Conservation (phyloP, 1,284 basidiomycete genomes). For the Heliocybe sulcata region DNA sequence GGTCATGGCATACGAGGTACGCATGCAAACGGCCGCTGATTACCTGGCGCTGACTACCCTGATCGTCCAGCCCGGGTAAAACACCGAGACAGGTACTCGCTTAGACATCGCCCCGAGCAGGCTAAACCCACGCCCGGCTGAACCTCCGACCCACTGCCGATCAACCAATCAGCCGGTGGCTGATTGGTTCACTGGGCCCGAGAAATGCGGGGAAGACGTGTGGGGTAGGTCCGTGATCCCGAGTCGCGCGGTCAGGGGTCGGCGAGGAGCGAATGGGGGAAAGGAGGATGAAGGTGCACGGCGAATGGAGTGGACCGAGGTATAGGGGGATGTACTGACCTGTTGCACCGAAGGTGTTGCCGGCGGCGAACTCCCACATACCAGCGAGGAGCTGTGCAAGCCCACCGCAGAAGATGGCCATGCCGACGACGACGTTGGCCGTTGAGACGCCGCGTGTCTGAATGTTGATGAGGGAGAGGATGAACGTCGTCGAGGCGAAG, state of each 20-base stretch:
- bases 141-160: not conserved
- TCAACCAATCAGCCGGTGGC: not conserved
- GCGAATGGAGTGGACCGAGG: not conserved
- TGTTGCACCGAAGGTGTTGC: slow-evolving; percentile 64
- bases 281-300: not conserved
- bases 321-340: slow-evolving; percentile 33
- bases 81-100: no score
- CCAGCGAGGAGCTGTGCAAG: slow-evolving; percentile 71
- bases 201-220: not conserved
- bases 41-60: not conserved
- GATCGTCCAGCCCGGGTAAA: no score
- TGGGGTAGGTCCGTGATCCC: not conserved
- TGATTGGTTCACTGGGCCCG: no score
- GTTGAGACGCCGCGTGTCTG: slow-evolving; percentile 39
- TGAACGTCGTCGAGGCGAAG: slow-evolving; percentile 69
- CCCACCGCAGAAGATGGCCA: slow-evolving; percentile 81
- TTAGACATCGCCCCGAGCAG: not conserved
- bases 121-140: not conserved
- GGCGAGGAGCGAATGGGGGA: slow-evolving; percentile 2
- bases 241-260: not conserved
- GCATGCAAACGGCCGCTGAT: not conserved
- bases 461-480: slow-evolving; percentile 63
- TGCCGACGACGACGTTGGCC: slow-evolving; percentile 77
- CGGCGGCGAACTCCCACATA: slow-evolving; percentile 79
- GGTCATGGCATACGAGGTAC: not conserved